Conservation (phyloP, 2,329 filamentous ascomycete genomes). For the Pseudogymnoascus sp. region DNA sequence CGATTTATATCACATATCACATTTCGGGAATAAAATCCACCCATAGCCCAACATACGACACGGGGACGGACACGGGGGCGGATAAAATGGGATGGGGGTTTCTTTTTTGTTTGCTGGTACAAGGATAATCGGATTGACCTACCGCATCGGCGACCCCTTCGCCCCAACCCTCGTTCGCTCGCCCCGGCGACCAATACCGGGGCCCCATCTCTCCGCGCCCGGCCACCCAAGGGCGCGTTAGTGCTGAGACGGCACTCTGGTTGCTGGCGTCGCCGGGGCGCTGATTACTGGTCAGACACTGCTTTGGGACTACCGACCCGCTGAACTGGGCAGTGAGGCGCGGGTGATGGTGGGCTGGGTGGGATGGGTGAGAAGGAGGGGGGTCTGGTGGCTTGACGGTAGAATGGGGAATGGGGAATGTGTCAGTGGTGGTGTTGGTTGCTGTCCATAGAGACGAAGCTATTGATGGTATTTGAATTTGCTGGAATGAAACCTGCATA, state of each 20-base stretch:
- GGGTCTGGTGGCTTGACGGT: background rate
- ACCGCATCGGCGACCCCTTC: background rate
- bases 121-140: background rate
- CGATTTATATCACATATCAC: background rate
- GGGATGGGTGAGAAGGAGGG: background rate
- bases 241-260: conserved; percentile 5
- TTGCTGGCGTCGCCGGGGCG: background rate
- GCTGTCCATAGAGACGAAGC: background rate
- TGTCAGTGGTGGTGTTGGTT: background rate
- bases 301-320: conserved; percentile 2
- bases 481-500: background rate
- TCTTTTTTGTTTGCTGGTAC: background rate
- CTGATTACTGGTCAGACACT: background rate
- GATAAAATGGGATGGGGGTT: background rate
- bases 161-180: background rate
- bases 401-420: background rate
- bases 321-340: conserved; percentile 3
- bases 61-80: background rate
- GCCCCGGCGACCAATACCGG: background rate
- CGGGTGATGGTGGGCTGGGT: background rate
- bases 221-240: background rate
- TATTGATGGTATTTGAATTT: background rate
- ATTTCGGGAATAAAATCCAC: background rate
- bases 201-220: background rate
- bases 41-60: background rate